Evolutionary conservation across 495 filamentous ascomycete genomes (phyloP).

Genomic region (Echria macrotheca): DNA sequence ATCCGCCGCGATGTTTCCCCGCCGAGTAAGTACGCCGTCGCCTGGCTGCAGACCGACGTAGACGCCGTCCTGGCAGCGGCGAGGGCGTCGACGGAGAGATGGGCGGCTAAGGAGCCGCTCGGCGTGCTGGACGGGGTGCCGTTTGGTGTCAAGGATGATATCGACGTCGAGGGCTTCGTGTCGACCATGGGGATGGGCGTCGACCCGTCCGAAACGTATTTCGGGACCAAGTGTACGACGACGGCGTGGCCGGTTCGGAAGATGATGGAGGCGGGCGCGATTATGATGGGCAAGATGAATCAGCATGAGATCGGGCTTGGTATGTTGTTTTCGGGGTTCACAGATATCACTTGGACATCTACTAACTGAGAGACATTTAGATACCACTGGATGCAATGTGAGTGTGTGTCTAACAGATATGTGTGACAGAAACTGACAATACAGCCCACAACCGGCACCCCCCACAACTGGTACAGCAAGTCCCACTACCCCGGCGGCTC

Average conservation of each 20-base stretch:
- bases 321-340: too few relatives aligned
- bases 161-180: constrained; percentile 67
- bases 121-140: constrained; percentile 78
- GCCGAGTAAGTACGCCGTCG: constrained; percentile 56
- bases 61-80: constrained; percentile 63
- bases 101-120: constrained; percentile 55
- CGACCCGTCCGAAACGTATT: constrained; percentile 33
- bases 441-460: constrained; percentile 71
- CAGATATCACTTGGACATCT: too few relatives aligned
- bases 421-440: too few relatives aligned
- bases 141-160: constrained; percentile 83
- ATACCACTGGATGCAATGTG: constrained; percentile 37
- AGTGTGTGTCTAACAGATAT: too few relatives aligned
- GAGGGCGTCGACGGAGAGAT: constrained; percentile 63
- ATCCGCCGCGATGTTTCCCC: constrained; percentile 53
- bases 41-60: constrained; percentile 56
- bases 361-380: too few relatives aligned
- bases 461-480: constrained; percentile 74
- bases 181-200: constrained; percentile 51
- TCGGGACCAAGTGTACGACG: constrained; percentile 20
- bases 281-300: constrained; percentile 78
- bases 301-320: constrained; percentile 93
- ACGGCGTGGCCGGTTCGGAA: constrained; percentile 68
- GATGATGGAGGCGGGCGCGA: constrained; percentile 70
- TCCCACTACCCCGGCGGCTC: constrained; percentile 85